Evolutionary conservation across 202 grass and related monocot genomes (phyloP), one percentile per base, ranked within the genome.

Genomic region (Panicum virgatum): DNA sequence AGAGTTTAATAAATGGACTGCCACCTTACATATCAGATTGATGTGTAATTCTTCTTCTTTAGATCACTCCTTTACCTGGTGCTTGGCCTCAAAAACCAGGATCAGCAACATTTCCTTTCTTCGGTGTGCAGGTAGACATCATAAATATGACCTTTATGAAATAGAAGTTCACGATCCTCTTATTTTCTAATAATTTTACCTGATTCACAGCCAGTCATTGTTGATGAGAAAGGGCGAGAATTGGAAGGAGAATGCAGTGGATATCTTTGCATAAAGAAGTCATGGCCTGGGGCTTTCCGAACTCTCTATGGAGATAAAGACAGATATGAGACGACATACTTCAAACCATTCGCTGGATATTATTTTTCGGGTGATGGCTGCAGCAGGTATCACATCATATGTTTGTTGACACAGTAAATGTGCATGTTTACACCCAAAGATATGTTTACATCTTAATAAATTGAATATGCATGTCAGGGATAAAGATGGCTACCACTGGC

Each of bases 251-350:
- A 98, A 86, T 98, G 96, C 85, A 96, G 85, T 72, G 96, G 96
- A 46, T 98, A 98, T 83, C 96, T 96, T 91, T 98, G 96, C 83
- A 90, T 98, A 72, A 98, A 98, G 66, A 93, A 90, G 19, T 98
- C 96, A 12, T 98, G 96, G 96, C 96, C 96, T 75, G 96, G 96
- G 67, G 90, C 96, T 86, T 98, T 98, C 30, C 86, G 92, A n/a
- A 93, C 96, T 71, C 90, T 98, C 27, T 93, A 87, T 83, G 96
- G 89, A 88, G 96, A 98, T 82, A 82, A 92, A 78, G 96, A 98
- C 29, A 98, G 96, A 98, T 98, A 98, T 65, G 92, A 98, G 68
- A 98, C 96, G 6, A 92, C 96, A 78, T 98, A 98, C 84, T 98
- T 93, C 62, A 98, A 96, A 89, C 96, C 96, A 66, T 98, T 98